Conservation (phyloP, 73 alveolate species). For the Blepharisma stoltei region DNA sequence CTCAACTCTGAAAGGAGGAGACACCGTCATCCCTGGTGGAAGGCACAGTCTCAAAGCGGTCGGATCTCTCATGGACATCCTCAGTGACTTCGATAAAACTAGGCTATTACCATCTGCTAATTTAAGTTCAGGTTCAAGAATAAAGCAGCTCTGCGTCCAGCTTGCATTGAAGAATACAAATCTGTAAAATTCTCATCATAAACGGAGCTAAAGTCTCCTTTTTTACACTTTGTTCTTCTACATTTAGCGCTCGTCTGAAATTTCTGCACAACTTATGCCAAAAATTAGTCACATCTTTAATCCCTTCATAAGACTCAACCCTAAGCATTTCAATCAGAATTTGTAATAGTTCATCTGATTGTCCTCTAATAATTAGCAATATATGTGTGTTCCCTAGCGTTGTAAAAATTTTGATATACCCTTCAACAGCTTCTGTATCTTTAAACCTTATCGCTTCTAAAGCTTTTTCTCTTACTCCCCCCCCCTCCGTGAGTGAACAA, state of each 20-base stretch:
- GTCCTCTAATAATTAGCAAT: background rate
- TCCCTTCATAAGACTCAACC: background rate
- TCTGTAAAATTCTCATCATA: background rate
- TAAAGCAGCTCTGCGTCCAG: background rate
- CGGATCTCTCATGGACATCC: no score
- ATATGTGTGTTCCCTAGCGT: background rate
- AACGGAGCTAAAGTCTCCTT: background rate
- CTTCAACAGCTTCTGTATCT: background rate
- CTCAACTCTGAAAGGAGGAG: no score
- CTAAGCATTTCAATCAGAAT: background rate
- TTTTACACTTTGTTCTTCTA: background rate
- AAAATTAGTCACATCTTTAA: background rate
- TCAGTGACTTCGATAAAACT: no score
- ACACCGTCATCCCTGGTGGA: no score
- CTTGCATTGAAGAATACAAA: background rate
- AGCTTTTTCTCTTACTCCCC: conserved; percentile 5
- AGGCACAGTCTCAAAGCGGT: no score
- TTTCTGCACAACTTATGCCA: conserved; percentile 7
- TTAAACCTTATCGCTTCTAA: background rate
- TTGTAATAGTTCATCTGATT: background rate
- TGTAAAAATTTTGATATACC: conserved; percentile 6
- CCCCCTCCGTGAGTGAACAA: no score
- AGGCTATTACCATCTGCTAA: no score
- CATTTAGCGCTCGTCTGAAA: background rate
- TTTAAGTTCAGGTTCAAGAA: no score